Evolutionary conservation across 2,329 filamentous ascomycete genomes (phyloP).

Genomic region (Nannizzia gypsea): DNA sequence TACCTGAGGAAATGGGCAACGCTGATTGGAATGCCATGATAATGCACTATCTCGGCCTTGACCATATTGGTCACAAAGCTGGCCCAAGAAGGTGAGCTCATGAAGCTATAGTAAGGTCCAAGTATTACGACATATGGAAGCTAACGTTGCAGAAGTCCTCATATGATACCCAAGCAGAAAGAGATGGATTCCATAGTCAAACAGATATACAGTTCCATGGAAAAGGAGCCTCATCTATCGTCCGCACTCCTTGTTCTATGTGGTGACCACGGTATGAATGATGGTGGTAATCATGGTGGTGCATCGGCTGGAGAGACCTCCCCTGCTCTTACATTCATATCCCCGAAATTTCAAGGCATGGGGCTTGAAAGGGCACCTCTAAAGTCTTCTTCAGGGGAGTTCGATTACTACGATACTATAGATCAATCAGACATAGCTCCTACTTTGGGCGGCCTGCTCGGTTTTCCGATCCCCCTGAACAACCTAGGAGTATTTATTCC

Average conservation of each 20-base stretch:
- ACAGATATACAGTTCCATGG: slow-evolving; percentile 64
- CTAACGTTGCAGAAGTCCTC: slow-evolving; percentile 45
- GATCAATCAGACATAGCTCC: slow-evolving; percentile 92
- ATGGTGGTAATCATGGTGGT: slow-evolving; percentile 91
- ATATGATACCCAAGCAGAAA: slow-evolving; percentile 84
- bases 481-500: slow-evolving; percentile 78
- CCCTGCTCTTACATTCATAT: slow-evolving; percentile 80
- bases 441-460: slow-evolving; percentile 73
- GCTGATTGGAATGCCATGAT: slow-evolving; percentile 89
- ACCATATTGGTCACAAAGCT: slow-evolving; percentile 95
- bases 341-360: slow-evolving; percentile 61
- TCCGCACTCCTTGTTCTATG: slow-evolving; percentile 75
- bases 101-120: not conserved
- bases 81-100: slow-evolving; percentile 60
- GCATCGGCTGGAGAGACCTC: slow-evolving; percentile 91
- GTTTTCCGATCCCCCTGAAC: slow-evolving; percentile 79
- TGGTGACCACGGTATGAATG: slow-evolving; percentile 99
- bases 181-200: slow-evolving; percentile 85
- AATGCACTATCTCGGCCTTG: slow-evolving; percentile 86
- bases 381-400: slow-evolving; percentile 51
- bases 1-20: slow-evolving; percentile 60
- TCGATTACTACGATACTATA: slow-evolving; percentile 72
- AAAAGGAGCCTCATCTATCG: slow-evolving; percentile 55
- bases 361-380: slow-evolving; percentile 41
- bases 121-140: not conserved